Evolutionary conservation across 2,329 filamentous ascomycete genomes (phyloP).

Genomic region (Ophiostoma angusticollis): DNA sequence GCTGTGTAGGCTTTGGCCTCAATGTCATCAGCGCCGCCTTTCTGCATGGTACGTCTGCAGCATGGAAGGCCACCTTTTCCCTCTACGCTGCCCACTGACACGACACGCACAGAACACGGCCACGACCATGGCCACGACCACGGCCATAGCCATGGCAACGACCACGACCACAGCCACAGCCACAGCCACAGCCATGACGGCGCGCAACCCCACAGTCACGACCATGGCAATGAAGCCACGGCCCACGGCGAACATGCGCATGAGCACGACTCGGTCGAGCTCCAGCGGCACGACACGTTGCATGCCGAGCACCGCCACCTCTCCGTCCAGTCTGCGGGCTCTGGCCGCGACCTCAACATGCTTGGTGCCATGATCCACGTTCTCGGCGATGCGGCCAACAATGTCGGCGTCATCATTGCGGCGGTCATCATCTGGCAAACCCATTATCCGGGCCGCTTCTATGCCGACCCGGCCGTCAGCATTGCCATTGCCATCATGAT

Average conservation of each 20-base stretch:
- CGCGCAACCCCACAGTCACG: constrained; percentile 13
- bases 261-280: neutral
- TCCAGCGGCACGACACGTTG: constrained; percentile 14
- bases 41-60: constrained; percentile 44
- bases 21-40: constrained; percentile 56
- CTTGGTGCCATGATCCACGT: constrained; percentile 59
- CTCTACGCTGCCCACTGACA: no score
- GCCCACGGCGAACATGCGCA: no score
- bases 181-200: constrained; percentile 14
- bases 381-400: constrained; percentile 61
- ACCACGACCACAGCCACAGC: constrained; percentile 18
- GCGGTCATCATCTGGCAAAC: constrained; percentile 57
- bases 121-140: neutral
- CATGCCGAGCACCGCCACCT: constrained; percentile 40
- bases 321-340: constrained; percentile 18
- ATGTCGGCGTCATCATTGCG: constrained; percentile 60
- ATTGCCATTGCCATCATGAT: constrained; percentile 65
- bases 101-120: no score
- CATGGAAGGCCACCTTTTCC: no score
- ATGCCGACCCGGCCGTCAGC: constrained; percentile 58
- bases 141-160: constrained; percentile 17
- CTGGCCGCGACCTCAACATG: constrained; percentile 52
- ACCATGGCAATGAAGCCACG: constrained; percentile 10
- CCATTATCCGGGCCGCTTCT: constrained; percentile 45
- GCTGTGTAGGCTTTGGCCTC: constrained; percentile 50